Evolutionary conservation across 2,329 filamentous ascomycete genomes (phyloP).

Genomic region (Neonectria neomacrospora): DNA sequence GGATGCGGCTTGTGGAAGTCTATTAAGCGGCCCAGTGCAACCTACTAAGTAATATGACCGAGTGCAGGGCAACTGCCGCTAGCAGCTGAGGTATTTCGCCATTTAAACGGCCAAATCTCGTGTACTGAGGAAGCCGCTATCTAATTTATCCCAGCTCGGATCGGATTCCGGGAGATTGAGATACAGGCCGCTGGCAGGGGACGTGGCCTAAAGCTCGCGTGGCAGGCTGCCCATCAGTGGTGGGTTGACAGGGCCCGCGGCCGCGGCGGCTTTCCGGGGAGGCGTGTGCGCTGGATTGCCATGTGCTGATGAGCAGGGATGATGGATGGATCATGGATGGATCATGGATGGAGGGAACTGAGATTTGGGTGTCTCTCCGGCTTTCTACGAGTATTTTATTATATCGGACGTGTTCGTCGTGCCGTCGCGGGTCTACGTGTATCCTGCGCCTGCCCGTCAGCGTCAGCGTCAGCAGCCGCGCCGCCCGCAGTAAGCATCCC

Average conservation of each 20-base stretch:
- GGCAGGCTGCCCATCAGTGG: conserved; percentile 10
- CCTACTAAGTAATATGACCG: not conserved
- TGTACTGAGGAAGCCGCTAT: no score
- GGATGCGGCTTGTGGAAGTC: conserved; percentile 14
- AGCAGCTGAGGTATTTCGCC: no score
- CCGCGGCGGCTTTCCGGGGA: conserved; percentile 18
- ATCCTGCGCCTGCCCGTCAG: no score
- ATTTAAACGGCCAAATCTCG: no score
- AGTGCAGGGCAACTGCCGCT: no score
- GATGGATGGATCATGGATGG: not conserved
- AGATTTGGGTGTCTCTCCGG: no score
- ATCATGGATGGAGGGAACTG: no score
- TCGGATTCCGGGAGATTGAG: not conserved
- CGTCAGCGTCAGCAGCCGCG: not conserved
- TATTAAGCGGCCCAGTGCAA: conserved; percentile 12
- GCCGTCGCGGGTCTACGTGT: no score
- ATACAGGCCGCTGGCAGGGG: not conserved
- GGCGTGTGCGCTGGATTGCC: conserved; percentile 11
- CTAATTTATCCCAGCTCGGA: not conserved
- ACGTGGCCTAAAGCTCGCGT: conserved; percentile 12
- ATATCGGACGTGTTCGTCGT: no score
- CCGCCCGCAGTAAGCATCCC: no score
- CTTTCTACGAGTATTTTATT: no score
- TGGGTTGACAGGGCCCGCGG: not conserved
- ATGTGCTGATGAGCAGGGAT: conserved; percentile 12